phyloP scores from a whole-genome alignment of 1,139 yeast genomes.

The Pichia kudriavzevii region DNA sequence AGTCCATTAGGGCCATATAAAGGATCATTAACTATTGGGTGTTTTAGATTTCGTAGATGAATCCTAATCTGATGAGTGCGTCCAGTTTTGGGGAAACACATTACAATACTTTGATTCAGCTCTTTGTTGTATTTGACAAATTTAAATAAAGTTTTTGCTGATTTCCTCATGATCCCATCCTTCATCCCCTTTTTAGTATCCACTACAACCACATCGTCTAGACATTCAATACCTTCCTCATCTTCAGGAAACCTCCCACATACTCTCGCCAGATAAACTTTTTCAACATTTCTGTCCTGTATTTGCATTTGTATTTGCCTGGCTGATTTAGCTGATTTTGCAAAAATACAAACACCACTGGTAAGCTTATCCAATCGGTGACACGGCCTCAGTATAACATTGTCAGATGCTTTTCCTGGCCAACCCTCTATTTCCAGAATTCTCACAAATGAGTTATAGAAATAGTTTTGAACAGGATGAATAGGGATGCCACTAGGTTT shows the following conservation, averaged over 20 bases:
- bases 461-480: slow-evolving; percentile 68
- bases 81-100: slow-evolving; percentile 65
- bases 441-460: slow-evolving; percentile 55
- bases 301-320: slow-evolving; percentile 37
- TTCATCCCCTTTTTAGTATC: slow-evolving; percentile 27
- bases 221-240: slow-evolving; percentile 16
- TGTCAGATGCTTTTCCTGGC: slow-evolving; percentile 1
- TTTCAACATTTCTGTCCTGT: slow-evolving; percentile 34
- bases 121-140: slow-evolving; percentile 28
- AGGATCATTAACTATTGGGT: slow-evolving; percentile 64
- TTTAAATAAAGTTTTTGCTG: slow-evolving; percentile 38
- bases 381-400: slow-evolving; percentile 38
- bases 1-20: slow-evolving; percentile 33
- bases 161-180: slow-evolving; percentile 22
- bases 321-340: slow-evolving; percentile 41
- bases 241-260: slow-evolving; percentile 45
- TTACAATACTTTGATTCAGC: slow-evolving; percentile 46
- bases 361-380: slow-evolving; percentile 70
- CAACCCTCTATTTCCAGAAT: slow-evolving; percentile 37
- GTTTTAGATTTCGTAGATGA: slow-evolving; percentile 57
- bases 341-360: slow-evolving; percentile 62
- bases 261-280: slow-evolving; percentile 58
- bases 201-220: slow-evolving; percentile 23
- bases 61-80: slow-evolving; percentile 77
- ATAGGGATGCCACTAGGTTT: slow-evolving; percentile 77